Base-by-base conservation (phyloP, 805 yeast genomes). In the Metschnikowia borealis region DNA sequence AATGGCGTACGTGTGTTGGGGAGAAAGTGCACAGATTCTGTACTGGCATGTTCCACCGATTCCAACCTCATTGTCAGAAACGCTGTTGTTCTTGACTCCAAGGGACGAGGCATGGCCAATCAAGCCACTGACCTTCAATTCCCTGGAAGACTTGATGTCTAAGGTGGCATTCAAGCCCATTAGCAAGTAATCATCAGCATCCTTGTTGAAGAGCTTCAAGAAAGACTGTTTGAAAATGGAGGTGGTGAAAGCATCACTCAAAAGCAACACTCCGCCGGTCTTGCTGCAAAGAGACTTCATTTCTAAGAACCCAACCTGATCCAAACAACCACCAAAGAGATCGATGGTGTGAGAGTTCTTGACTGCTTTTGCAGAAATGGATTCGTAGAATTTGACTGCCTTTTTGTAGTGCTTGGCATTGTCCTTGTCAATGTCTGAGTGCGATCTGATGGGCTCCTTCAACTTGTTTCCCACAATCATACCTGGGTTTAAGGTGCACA, bases 371-470 rank as follows among this genome's bases (percentile, higher is more conserved):
- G 81, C 78, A 36, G 95, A 86, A 43, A 91, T 66, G 36, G 76
- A 72, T 54, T 87, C 91, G 68, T 90, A 91, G 63, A 82, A 90
- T 67, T 88, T 85, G 60, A 79, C 80, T 8, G 97, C 95, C 67
- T 87, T 88, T 63, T 87, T 85, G 73, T 83, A 88, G 66, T 90
- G 96, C 63, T 85, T 85, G 49, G 96, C 96, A 50, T 63, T 69
- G 61, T 92, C 97, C 58, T 90, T 84, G 67, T 94, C 98, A 58
- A 94, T 88, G 67, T 94, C 99, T 63, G 87, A 89, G 71, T 94
- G 99, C 7, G 99, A 94, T 75, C 99, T 83, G 61, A 94, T 87
- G 44, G 99, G 97, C 70, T 94, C 99, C 66, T 88, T 87, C 66
- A 94, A 79, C 67, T 90, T 94, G 21, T 85, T 83, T 41, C 92